These are phyloP conservation scores for Paramecium biaurelia DNA, from an alignment of 73 alveolate genomes.

Conservation along the genomic window DNA sequence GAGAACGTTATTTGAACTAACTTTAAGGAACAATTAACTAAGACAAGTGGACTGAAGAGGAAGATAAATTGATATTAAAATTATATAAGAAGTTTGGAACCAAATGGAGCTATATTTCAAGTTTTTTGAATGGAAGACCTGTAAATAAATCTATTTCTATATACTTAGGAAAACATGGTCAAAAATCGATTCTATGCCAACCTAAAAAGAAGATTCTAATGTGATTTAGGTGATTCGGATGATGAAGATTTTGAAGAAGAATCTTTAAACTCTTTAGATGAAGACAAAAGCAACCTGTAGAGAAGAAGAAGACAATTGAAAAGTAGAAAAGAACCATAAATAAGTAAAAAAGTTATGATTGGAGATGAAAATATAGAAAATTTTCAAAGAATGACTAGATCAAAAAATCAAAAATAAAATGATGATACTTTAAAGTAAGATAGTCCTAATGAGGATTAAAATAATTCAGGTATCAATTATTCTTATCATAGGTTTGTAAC, in stretches of 20 bases:
- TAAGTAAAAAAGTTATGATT: neutral
- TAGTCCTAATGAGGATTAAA: neutral
- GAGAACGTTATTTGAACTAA: conserved; percentile 33
- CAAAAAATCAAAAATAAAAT: neutral
- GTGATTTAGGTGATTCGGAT: conserved; percentile 43
- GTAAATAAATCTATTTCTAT: neutral
- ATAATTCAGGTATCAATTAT: neutral
- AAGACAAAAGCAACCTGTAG: neutral
- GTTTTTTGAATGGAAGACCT: conserved; percentile 44
- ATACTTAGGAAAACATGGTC: conserved; percentile 43
- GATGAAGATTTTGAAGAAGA: conserved; percentile 15
- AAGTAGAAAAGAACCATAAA: neutral
- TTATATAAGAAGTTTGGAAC: conserved; percentile 48
- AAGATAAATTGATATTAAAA: conserved; percentile 19
- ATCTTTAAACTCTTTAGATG: neutral
- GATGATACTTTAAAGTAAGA: neutral
- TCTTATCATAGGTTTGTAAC: neutral
- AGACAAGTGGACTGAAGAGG: conserved; percentile 47
- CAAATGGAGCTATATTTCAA: conserved; percentile 50
- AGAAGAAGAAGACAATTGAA: neutral
- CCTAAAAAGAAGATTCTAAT: neutral
- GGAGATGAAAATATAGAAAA: neutral
- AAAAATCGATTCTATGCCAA: conserved; percentile 47
- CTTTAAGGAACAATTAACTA: conserved; percentile 26
- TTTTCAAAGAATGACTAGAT: conserved; percentile 16